A percentile compares a stretch with the other conserved stretches of the same genome.
phyloP scores from a whole-genome alignment of 768 basidiomycete species.

The Termitomyces heimii region DNA sequence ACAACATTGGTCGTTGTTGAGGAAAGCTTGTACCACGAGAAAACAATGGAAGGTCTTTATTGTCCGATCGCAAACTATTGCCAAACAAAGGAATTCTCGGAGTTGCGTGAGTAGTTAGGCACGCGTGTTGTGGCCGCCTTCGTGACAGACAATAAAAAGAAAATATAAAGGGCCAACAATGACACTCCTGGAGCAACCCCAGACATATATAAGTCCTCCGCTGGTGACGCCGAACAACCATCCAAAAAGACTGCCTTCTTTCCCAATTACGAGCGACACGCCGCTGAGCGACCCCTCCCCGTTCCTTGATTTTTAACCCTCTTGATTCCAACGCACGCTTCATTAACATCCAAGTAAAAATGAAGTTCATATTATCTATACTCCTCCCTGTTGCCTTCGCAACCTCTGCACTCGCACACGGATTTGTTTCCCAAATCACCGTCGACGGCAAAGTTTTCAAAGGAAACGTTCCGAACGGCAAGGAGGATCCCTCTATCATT shows the following conservation, averaged over 20 bases:
- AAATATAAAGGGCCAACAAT: background rate
- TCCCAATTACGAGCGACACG: background rate
- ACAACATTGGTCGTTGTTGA: background rate
- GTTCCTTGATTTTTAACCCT: background rate
- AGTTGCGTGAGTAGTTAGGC: background rate
- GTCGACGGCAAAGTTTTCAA: constrained; percentile 32
- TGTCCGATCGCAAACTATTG: background rate
- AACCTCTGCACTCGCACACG: constrained; percentile 38
- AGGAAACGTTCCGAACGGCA: constrained; percentile 26
- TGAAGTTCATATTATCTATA: constrained; percentile 20
- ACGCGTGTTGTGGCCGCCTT: background rate
- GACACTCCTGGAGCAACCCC: background rate
- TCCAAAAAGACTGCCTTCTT: background rate
- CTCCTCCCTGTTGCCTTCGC: constrained; percentile 28
- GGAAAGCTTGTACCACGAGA: background rate
- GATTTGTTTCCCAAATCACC: constrained; percentile 31
- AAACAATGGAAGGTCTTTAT: background rate
- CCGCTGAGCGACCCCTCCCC: constrained; percentile 1
- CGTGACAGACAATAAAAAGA: background rate
- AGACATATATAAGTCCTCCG: background rate
- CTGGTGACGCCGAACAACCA: background rate
- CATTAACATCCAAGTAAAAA: background rate
- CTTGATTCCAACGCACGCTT: background rate
- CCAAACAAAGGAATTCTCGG: background rate
- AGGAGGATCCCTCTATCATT: constrained; percentile 27